Percentiles rank a stretch among this genome's conserved stretches.
Conservation (phyloP, 2,329 filamentous ascomycete genomes). For the Microsporum canis region DNA sequence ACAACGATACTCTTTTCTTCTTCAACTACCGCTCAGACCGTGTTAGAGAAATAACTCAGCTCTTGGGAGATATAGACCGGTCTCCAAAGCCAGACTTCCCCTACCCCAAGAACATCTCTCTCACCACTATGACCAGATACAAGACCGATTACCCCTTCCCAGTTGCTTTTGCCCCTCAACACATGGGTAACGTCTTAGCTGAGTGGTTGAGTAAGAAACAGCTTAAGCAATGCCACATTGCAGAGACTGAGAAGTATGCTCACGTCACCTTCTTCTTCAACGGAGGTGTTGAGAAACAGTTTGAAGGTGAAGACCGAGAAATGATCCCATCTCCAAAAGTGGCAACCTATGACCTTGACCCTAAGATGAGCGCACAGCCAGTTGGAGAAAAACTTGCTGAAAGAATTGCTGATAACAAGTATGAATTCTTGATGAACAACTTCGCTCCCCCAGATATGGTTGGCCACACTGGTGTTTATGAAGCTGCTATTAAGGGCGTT, state of each 20-base stretch:
- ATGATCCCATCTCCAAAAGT: constrained; percentile 93
- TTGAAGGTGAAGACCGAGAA: constrained; percentile 81
- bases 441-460: constrained; percentile 99
- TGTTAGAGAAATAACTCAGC: constrained; percentile 88
- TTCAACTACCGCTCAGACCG: constrained; percentile 99
- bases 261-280: constrained; percentile 99
- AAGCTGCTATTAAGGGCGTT: constrained; percentile 77
- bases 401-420: constrained; percentile 71
- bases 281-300: constrained; percentile 93
- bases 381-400: constrained; percentile 86
- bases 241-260: constrained; percentile 98
- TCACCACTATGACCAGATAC: constrained; percentile 98
- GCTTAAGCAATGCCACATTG: constrained; percentile 87
- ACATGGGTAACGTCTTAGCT: constrained; percentile 95
- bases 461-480: constrained; percentile 93
- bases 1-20: constrained; percentile 93
- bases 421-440: constrained; percentile 99
- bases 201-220: constrained; percentile 89
- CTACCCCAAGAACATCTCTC: constrained; percentile 74
- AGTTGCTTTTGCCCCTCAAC: constrained; percentile 84
- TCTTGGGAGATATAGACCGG: constrained; percentile 83
- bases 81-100: constrained; percentile 83
- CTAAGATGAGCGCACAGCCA: constrained; percentile 86
- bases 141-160: constrained; percentile 90
- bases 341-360: constrained; percentile 85